Evolutionary conservation across 2,329 filamentous ascomycete genomes (phyloP).

Genomic region (Epichloe sp.): DNA sequence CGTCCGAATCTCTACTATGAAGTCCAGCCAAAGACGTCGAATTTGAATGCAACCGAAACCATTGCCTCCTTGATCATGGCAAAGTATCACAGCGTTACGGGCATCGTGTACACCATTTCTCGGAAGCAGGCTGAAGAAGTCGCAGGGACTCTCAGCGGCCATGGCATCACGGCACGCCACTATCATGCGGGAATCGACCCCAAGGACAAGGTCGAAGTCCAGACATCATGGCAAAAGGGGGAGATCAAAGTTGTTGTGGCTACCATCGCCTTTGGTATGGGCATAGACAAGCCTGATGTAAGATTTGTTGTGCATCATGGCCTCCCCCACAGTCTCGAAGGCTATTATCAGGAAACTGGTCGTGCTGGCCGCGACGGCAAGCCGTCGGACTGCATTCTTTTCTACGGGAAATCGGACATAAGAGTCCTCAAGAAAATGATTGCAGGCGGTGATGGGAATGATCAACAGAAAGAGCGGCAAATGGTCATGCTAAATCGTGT

Average conservation of each 20-base stretch:
- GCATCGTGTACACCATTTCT: constrained; percentile 89
- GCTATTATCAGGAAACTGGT: constrained; percentile 97
- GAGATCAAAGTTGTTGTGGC: constrained; percentile 80
- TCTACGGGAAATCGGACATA: constrained; percentile 71
- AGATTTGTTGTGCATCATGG: constrained; percentile 92
- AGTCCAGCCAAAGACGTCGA: constrained; percentile 58
- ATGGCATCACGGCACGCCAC: constrained; percentile 61
- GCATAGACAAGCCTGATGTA: constrained; percentile 96
- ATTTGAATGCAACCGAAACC: constrained; percentile 26
- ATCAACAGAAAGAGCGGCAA: constrained; percentile 73
- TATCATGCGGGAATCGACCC: constrained; percentile 74
- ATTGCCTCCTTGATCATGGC: constrained; percentile 56
- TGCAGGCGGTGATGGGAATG: constrained; percentile 59
- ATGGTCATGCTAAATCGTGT: constrained; percentile 75
- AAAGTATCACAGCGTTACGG: constrained; percentile 59
- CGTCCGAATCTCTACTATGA: constrained; percentile 89
- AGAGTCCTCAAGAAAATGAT: constrained; percentile 68
- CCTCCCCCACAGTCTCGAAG: constrained; percentile 86
- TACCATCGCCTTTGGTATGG: constrained; percentile 98
- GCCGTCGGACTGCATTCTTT: constrained; percentile 71
- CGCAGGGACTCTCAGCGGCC: constrained; percentile 51
- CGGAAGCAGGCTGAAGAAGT: constrained; percentile 71
- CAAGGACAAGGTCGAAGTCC: constrained; percentile 54
- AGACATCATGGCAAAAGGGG: constrained; percentile 77
- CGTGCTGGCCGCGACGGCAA: constrained; percentile 86